Evolutionary conservation across 257 asterid genomes (phyloP), one percentile per base, ranked within the genome.

Genomic region (Nicotiana paniculata): DNA sequence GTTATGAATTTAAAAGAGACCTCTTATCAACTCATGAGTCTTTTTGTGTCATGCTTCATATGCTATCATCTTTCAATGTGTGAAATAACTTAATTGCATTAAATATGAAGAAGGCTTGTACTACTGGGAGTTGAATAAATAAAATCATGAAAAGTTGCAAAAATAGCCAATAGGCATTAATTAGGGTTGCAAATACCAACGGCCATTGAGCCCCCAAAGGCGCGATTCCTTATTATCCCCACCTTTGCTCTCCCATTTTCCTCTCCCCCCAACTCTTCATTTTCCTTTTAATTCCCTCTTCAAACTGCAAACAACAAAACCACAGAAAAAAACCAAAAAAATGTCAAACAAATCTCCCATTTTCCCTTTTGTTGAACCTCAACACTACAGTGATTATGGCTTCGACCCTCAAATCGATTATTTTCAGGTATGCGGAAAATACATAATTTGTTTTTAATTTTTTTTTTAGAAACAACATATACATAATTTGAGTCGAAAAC

Each of bases 331-430:
- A 3, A 48, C 53, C 4, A 54, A 65, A 54, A 54, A 21, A 76
- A 90, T 92, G 91, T 79, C 96, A 18, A 87, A 54, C 80, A 86
- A 87, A 43, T 61, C 90, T 58, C 95, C 97, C 78, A 67, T 93
- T 78, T 93, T 93, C 68, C 86, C 93, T 32, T 78, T 90, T 16
- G 39, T 83, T 1, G 82, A 90, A 85, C 92, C 94, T 70, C 98
- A 85, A 21, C 97, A 92, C 80, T 94, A 91, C 83, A 85, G 90
- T 70, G 97, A 94, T 87, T 93, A 95, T 74, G 97, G 95, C 77
- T 92, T 93, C 79, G 95, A 94, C 87, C 89, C 97, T 43, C 97
- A 94, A 68, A 86, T 93, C 78, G 91, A 93, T 87, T 91, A 94
- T 78, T 91, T 88, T 66, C 97, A 94, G 97, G 98, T 91, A 83